These are phyloP conservation scores for Yamadazyma jaroonii DNA, from an alignment of 1,139 yeast genomes.

Conservation along the genomic window DNA sequence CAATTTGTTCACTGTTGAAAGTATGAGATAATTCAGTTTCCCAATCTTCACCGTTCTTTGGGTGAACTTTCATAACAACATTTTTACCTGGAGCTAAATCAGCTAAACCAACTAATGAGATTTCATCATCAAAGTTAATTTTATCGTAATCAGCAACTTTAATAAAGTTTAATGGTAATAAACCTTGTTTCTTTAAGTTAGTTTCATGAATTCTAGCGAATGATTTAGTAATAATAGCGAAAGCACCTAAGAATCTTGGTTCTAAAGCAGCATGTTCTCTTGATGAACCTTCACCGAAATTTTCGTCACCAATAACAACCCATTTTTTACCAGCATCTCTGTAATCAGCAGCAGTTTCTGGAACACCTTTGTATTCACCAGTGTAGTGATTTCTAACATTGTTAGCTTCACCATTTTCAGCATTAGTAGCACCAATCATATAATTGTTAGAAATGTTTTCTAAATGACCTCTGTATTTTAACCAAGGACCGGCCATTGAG, in stretches of 20 bases:
- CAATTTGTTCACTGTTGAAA: conserved; percentile 92
- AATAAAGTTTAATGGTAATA: conserved; percentile 89
- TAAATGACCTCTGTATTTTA: conserved; percentile 99
- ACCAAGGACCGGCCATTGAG: conserved; percentile 99
- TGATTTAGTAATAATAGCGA: conserved; percentile 94
- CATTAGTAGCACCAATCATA: conserved; percentile 99
- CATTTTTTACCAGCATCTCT: conserved; percentile 89
- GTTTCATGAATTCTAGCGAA: conserved; percentile 88
- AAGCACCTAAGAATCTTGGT: conserved; percentile 99
- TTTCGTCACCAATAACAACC: conserved; percentile 99
- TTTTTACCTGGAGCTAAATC: conserved; percentile 92
- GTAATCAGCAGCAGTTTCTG: conserved; percentile 93
- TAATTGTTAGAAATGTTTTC: conserved; percentile 98
- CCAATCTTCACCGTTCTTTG: conserved; percentile 84
- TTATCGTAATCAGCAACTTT: conserved; percentile 90
- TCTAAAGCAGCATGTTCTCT: conserved; percentile 99
- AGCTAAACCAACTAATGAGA: conserved; percentile 83
- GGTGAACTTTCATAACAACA: conserved; percentile 84
- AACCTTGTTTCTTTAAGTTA: conserved; percentile 52
- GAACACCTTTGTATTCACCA: conserved; percentile 92
- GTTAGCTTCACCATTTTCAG: conserved; percentile 96
- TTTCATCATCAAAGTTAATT: conserved; percentile 86
- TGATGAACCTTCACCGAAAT: conserved; percentile 99
- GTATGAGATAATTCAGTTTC: conserved; percentile 90
- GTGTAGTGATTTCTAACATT: conserved; percentile 84